Evolutionary conservation across 1,284 basidiomycete genomes (phyloP).

Genomic region (Leccinum griseonigrum): DNA sequence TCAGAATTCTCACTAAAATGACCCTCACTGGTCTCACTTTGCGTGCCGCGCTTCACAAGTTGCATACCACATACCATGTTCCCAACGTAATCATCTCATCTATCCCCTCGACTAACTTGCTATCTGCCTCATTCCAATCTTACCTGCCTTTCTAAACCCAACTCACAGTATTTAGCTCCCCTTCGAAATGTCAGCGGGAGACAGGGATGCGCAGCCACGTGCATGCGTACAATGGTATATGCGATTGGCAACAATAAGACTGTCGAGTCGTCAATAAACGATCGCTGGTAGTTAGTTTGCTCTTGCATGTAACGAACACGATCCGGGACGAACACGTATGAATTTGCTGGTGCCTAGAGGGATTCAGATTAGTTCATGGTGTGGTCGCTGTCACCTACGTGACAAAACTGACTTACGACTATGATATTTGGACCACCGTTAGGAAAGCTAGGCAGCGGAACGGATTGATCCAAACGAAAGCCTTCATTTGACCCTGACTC

Average conservation of each 20-base stretch:
- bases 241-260: conserved; percentile 37
- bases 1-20: conserved; percentile 72
- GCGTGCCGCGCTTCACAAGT: conserved; percentile 61
- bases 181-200: conserved; percentile 22
- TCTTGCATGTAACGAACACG: conserved; percentile 36
- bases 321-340: conserved; percentile 43
- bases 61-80: conserved; percentile 76
- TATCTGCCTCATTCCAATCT: conserved; percentile 48
- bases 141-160: conserved; percentile 33
- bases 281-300: neutral
- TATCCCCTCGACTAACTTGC: conserved; percentile 62
- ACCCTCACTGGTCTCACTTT: conserved; percentile 70
- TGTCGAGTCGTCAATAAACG: conserved; percentile 11
- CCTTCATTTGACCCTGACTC: conserved; percentile 35
- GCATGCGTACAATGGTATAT: conserved; percentile 35
- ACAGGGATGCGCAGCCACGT: neutral
- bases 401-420: conserved; percentile 43
- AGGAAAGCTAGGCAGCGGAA: conserved; percentile 51
- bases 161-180: conserved; percentile 47
- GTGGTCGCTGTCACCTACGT: neutral
- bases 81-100: conserved; percentile 93
- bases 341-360: conserved; percentile 40
- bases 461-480: conserved; percentile 60
- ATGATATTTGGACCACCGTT: conserved; percentile 55
- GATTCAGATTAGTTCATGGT: neutral